phyloP scores from a whole-genome alignment of 352 stramenopile genomes.

The Peronospora farinosa region DNA sequence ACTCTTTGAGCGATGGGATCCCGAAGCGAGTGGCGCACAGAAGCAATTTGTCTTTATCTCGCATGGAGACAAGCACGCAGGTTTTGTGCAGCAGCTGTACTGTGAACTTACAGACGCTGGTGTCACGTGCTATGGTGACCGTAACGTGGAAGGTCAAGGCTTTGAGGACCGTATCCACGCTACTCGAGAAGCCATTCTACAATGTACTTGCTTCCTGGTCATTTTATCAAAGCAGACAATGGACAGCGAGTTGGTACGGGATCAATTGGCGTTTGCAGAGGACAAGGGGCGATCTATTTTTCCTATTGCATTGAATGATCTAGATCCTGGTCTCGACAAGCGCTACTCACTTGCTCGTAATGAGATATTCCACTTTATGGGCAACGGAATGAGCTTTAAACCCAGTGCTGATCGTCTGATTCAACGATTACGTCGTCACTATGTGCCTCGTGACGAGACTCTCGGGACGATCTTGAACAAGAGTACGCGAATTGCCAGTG shows the following conservation, averaged over 20 bases:
- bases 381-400: conserved; percentile 64
- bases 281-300: conserved; percentile 81
- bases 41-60: conserved; percentile 72
- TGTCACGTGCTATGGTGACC: conserved; percentile 62
- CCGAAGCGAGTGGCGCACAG: conserved; percentile 21
- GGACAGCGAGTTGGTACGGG: conserved; percentile 61
- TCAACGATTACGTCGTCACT: conserved; percentile 36
- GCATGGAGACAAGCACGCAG: conserved; percentile 63
- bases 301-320: conserved; percentile 70
- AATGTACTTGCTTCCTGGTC: conserved; percentile 71
- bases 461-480: conserved; percentile 18
- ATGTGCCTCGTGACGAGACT: conserved; percentile 10
- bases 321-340: conserved; percentile 67
- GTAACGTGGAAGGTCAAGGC: conserved; percentile 48
- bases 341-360: conserved; percentile 76
- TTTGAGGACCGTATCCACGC: conserved; percentile 72
- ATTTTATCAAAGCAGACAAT: conserved; percentile 74
- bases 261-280: conserved; percentile 78
- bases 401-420: conserved; percentile 50
- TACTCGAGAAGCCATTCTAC: conserved; percentile 73
- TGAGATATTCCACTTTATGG: conserved; percentile 77
- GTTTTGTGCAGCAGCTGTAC: conserved; percentile 67
- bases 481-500: conserved; percentile 24
- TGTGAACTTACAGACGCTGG: conserved; percentile 45
- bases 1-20: conserved; percentile 60